Conservation (phyloP, 331 rosid genomes). For the Prunus yedoensis region DNA sequence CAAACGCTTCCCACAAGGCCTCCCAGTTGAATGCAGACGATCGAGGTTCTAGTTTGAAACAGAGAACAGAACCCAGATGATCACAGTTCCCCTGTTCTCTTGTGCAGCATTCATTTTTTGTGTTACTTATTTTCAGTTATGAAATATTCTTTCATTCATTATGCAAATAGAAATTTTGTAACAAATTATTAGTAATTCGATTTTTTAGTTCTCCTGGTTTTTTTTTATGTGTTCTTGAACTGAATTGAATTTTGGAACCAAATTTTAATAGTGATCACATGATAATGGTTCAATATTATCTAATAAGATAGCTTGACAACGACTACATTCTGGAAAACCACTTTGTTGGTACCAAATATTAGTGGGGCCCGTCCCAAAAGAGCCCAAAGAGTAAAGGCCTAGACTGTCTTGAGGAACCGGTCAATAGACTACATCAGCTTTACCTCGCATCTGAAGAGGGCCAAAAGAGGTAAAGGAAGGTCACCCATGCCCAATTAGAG, state of each 20-base stretch:
- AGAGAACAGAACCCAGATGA: neutral
- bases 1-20: constrained; percentile 33
- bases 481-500: no score
- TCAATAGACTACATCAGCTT: no score
- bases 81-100: neutral
- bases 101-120: neutral
- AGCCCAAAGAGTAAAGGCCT: no score
- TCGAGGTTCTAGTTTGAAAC: constrained; percentile 13
- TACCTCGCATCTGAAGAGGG: no score
- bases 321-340: neutral
- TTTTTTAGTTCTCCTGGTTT: no score
- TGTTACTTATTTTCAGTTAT: neutral
- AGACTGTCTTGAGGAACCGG: no score
- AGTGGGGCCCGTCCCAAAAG: no score
- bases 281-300: neutral
- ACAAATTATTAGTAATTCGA: neutral
- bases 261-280: neutral
- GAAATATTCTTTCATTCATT: constrained; percentile 2
- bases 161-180: neutral
- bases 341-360: no score
- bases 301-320: neutral
- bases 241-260: neutral
- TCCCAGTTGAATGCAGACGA: constrained; percentile 20
- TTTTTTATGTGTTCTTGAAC: neutral
- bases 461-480: no score